Evolutionary conservation across 768 basidiomycete species (phyloP).

Genomic region (Russula sp.): DNA sequence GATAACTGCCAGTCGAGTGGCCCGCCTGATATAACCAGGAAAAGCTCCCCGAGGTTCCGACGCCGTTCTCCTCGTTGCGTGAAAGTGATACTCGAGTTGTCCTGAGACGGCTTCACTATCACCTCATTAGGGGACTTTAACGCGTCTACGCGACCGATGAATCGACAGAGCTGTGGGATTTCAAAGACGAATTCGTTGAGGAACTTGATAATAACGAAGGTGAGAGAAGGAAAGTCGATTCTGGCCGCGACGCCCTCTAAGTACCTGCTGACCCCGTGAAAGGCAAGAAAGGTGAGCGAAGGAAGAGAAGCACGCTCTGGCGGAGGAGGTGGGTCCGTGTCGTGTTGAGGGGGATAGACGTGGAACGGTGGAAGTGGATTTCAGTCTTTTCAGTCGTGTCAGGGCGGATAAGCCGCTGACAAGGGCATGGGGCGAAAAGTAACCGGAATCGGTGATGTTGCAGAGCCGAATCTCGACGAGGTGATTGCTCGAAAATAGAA

Average conservation of each 20-base stretch:
- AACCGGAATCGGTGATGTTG: background rate
- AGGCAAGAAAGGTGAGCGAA: background rate
- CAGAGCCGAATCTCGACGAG: background rate
- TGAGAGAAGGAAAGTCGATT: conserved; percentile 4
- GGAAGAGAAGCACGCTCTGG: background rate
- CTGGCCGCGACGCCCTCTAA: background rate
- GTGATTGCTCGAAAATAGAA: background rate
- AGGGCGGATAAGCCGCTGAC: background rate
- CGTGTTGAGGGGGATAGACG: background rate
- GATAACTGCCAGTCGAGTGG: conserved; percentile 11
- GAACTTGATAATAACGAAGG: background rate
- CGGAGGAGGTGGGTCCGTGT: background rate
- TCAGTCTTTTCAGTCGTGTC: background rate
- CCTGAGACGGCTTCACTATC: background rate
- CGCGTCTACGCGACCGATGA: background rate
- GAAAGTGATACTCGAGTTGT: background rate
- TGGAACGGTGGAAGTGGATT: background rate
- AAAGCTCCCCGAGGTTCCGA: background rate
- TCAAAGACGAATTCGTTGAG: conserved; percentile 4
- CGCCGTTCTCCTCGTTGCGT: background rate
- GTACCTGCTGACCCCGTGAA: background rate
- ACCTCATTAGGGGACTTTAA: background rate
- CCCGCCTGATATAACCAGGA: background rate
- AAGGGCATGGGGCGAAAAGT: background rate
- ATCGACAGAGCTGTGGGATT: conserved; percentile 4